Conservation (phyloP, 2,329 filamentous ascomycete species). For the Verticillium dahliae region DNA sequence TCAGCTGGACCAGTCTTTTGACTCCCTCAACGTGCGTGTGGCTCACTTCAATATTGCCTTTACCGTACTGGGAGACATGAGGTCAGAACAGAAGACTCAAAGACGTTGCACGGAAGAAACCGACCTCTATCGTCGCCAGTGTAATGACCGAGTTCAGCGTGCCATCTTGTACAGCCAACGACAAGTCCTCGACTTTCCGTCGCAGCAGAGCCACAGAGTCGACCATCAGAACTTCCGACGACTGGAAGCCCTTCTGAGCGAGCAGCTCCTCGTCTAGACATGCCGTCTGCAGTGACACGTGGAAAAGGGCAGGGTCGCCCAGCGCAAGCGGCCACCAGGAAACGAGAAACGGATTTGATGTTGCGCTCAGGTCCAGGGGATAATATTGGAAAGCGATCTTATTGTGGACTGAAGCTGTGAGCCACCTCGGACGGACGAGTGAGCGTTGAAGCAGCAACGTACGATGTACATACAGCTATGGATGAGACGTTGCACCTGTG, state of each 20-base stretch:
- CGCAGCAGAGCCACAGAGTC: slow-evolving; percentile 48
- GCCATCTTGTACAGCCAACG: slow-evolving; percentile 42
- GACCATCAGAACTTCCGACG: slow-evolving; percentile 49
- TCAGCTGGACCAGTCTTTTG: slow-evolving; percentile 38
- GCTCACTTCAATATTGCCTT: slow-evolving; percentile 37
- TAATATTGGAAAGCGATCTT: slow-evolving; percentile 57
- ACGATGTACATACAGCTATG: slow-evolving; percentile 38
- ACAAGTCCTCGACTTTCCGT: slow-evolving; percentile 37
- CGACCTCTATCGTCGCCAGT: slow-evolving; percentile 50
- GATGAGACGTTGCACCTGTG: slow-evolving; percentile 48
- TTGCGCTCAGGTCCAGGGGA: slow-evolving; percentile 43
- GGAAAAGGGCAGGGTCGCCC: slow-evolving; percentile 48
- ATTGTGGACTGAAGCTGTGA: slow-evolving; percentile 37
- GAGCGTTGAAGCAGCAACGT: neutral
- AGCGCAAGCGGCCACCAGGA: slow-evolving; percentile 56
- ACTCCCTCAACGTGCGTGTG: slow-evolving; percentile 43
- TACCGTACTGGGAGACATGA: slow-evolving; percentile 34
- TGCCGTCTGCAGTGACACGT: slow-evolving; percentile 53
- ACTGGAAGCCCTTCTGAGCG: slow-evolving; percentile 44
- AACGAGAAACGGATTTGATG: slow-evolving; percentile 50
- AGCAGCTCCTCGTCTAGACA: slow-evolving; percentile 47
- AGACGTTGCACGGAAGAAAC: slow-evolving; percentile 1
- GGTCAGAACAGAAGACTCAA: neutral
- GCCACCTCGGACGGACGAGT: neutral
- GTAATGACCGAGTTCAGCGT: slow-evolving; percentile 53